These are phyloP conservation scores for Ambrosiella beaveri DNA, from an alignment of 2,329 filamentous ascomycete genomes.

Conservation along the genomic window DNA sequence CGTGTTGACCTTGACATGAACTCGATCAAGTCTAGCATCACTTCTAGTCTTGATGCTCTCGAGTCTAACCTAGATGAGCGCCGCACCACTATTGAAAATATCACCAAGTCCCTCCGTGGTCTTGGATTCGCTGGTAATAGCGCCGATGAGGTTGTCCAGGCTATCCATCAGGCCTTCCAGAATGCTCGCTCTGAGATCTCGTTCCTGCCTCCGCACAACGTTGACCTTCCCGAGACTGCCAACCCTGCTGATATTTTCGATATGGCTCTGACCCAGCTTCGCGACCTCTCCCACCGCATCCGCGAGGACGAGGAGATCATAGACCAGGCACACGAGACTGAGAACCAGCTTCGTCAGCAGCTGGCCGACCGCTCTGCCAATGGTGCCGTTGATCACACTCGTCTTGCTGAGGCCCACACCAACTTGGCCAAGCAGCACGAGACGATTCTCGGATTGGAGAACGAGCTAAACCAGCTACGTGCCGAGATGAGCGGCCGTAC, in stretches of 20 bases:
- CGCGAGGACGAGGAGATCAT: constrained; percentile 35
- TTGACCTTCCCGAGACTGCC: constrained; percentile 32
- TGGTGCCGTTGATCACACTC: constrained; percentile 29
- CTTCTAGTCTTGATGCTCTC: constrained; percentile 23
- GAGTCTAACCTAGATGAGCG: constrained; percentile 25
- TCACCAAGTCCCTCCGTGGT: constrained; percentile 27
- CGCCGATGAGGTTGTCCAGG: constrained; percentile 29
- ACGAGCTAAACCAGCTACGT: constrained; percentile 1
- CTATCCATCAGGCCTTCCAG: constrained; percentile 33
- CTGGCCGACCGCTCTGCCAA: constrained; percentile 34
- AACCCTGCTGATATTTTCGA: constrained; percentile 39
- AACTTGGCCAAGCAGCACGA: constrained; percentile 18
- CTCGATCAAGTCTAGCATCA: background rate
- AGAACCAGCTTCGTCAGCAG: constrained; percentile 38
- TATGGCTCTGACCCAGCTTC: constrained; percentile 33
- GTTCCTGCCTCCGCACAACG: constrained; percentile 42
- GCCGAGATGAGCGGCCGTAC: background rate
- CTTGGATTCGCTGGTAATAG: constrained; percentile 36
- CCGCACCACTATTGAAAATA: constrained; percentile 26
- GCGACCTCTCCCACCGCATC: constrained; percentile 28
- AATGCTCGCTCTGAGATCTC: constrained; percentile 43
- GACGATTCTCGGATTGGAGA: background rate
- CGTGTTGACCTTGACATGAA: constrained; percentile 1
- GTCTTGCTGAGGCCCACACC: constrained; percentile 22
- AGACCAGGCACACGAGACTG: constrained; percentile 42